Conservation (phyloP, 495 filamentous ascomycete genomes). For the Talaromyces liani region DNA sequence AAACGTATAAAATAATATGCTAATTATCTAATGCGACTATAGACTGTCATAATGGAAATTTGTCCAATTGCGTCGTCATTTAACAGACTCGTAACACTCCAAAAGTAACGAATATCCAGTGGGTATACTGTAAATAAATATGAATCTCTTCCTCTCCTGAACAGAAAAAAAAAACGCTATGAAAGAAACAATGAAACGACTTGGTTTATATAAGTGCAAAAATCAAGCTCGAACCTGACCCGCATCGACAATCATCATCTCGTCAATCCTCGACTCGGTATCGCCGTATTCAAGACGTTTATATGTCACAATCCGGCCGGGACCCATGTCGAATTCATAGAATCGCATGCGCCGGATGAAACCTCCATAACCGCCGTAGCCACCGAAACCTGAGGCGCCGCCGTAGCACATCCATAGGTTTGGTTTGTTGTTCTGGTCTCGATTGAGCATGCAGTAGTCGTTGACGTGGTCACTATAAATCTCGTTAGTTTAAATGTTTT, state of each 20-base stretch:
- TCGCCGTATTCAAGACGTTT: slow-evolving; percentile 85
- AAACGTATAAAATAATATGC: neutral
- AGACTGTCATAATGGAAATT: neutral
- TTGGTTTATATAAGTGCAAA: neutral
- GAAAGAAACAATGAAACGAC: slow-evolving; percentile 13
- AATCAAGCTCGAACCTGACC: slow-evolving; percentile 14
- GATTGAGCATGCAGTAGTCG: slow-evolving; percentile 77
- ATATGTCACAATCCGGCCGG: slow-evolving; percentile 80
- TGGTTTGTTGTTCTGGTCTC: slow-evolving; percentile 40
- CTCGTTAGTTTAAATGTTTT: slow-evolving; percentile 9
- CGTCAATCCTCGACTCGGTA: slow-evolving; percentile 62
- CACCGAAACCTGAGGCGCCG: slow-evolving; percentile 82
- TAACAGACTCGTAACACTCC: neutral
- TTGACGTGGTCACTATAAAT: slow-evolving; percentile 77
- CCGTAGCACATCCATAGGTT: slow-evolving; percentile 99
- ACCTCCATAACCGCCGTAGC: slow-evolving; percentile 83
- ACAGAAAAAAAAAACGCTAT: neutral
- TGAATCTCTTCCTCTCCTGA: neutral
- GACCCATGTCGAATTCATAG: slow-evolving; percentile 88
- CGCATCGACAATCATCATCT: slow-evolving; percentile 76
- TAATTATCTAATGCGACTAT: slow-evolving; percentile 7
- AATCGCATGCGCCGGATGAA: slow-evolving; percentile 79
- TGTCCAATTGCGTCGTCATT: neutral
- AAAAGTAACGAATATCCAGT: slow-evolving; percentile 13
- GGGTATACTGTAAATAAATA: slow-evolving; percentile 20